phyloP scores from a whole-genome alignment of 1,284 basidiomycete genomes.

The Cystobasidium pallidum region DNA sequence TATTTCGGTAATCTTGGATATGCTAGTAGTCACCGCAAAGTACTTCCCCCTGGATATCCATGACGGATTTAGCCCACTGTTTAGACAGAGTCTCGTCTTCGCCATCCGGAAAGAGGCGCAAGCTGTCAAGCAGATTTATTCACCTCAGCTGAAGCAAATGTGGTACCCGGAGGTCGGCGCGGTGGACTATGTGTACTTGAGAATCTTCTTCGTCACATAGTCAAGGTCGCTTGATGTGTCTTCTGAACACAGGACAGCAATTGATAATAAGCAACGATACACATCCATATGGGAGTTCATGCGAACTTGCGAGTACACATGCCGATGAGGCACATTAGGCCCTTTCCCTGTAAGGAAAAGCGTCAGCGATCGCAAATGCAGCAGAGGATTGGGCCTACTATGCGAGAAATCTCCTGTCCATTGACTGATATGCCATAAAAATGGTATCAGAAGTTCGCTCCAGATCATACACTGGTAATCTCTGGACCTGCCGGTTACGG shows the following conservation, averaged over 20 bases:
- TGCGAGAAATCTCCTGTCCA: conserved; percentile 29
- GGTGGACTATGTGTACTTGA: conserved; percentile 2
- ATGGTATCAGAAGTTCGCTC: neutral
- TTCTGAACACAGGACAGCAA: too few species aligned
- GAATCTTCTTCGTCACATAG: conserved; percentile 41
- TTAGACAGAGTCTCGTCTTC: conserved; percentile 27
- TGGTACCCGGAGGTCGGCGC: too few species aligned
- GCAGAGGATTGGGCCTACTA: neutral
- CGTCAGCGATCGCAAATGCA: neutral
- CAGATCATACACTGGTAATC: neutral
- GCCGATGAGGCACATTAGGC: conserved; percentile 43
- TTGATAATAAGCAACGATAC: too few species aligned
- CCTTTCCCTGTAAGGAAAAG: conserved; percentile 17
- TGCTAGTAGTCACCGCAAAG: conserved; percentile 25
- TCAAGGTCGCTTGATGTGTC: conserved; percentile 37
- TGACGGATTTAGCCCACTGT: conserved; percentile 34
- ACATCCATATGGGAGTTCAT: too few species aligned
- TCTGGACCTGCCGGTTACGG: conserved; percentile 20
- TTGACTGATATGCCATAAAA: conserved; percentile 6
- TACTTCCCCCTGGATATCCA: conserved; percentile 38
- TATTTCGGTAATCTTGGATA: neutral
- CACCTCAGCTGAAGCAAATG: too few species aligned
- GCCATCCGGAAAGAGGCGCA: conserved; percentile 30
- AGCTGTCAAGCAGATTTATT: too few species aligned
- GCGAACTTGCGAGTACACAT: conserved; percentile 17